Conservation (phyloP, 1,284 basidiomycete genomes). For the Puccinia polysora region DNA sequence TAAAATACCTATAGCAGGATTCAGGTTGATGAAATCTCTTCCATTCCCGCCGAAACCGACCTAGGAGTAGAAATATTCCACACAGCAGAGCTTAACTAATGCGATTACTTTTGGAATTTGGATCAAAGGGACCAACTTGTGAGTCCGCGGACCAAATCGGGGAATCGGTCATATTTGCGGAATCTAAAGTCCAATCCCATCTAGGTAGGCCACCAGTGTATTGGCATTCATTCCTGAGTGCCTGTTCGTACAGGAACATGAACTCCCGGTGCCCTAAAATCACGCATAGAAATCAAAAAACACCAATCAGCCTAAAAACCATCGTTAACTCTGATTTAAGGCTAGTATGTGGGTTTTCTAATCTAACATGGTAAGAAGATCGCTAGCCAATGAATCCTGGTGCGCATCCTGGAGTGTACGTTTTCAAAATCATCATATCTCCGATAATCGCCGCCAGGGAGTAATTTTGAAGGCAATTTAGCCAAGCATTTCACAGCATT, state of each 20-base stretch:
- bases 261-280: constrained; percentile 29
- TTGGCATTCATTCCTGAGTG: background rate
- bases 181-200: constrained; percentile 31
- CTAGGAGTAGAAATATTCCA: too few relatives aligned
- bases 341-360: too few relatives aligned
- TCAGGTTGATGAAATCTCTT: background rate
- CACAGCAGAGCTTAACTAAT: too few relatives aligned
- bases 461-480: background rate
- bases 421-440: constrained; percentile 25
- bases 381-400: constrained; percentile 20
- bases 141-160: constrained; percentile 15
- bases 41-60: constrained; percentile 14
- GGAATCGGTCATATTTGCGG: constrained; percentile 16
- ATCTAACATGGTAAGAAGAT: constrained; percentile 13
- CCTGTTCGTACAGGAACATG: constrained; percentile 4
- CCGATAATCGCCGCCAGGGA: constrained; percentile 2
- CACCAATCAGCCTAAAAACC: too few relatives aligned
- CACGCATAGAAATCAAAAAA: too few relatives aligned
- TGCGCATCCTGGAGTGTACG: constrained; percentile 16
- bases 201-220: constrained; percentile 7
- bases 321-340: too few relatives aligned
- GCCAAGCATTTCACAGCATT: constrained; percentile 16
- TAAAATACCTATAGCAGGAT: background rate
- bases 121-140: background rate
- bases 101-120: background rate